Evolutionary conservation across 2,329 filamentous ascomycete genomes (phyloP), one percentile per base, ranked within the genome.

Genomic region (Fusarium solani-melongenae): DNA sequence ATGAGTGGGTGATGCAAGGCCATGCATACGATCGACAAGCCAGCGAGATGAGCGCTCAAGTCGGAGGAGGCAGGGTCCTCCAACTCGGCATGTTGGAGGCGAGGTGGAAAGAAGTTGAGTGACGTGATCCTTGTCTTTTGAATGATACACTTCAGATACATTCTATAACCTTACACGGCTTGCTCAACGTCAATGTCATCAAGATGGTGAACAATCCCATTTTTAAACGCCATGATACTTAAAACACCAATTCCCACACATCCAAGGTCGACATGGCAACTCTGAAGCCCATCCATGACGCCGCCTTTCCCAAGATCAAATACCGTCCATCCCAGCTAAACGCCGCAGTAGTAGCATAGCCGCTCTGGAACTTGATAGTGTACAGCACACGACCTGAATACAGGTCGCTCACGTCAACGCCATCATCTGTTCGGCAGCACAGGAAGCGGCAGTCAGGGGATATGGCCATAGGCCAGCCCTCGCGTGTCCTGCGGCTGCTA

Each of bases 391-490:
- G 72, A 9, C 82, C 82, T n/a, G 79, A 81, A 56, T 76, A 75
- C 27, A 79, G 61, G 49, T 83, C 81, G 57, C 78, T 79, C 7
- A 83, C 73, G 46, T 83, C 82, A 7, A 82, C 76, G 10, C 82
- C 82, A 1, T 81, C 79, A 53, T 82, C 80, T 1, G 79, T 83
- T 53, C 81, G 76, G 59, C 81, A 83, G 55, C 73, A 79, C 24
- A 83, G 55, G 64, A 82, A 82, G 33, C 78, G 71, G 34, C 81
- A 82, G 66, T 83, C 81, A 0, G 76, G 77, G 8, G 82, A 83
- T n/a, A 83, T 75, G 36, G 77, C 78, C 12, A 83, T 67, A 3
- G 82, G 82, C 80, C 81, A 82, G 3, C 82, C 82, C 67, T 83
- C 81, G 33, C 71, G 73, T 8, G 56, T 67, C 56, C 81, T 74